A percentile compares a stretch with the other conserved stretches of the same genome.
Conservation (phyloP, 2,329 filamentous ascomycete genomes). For the Colletotrichum sp. region DNA sequence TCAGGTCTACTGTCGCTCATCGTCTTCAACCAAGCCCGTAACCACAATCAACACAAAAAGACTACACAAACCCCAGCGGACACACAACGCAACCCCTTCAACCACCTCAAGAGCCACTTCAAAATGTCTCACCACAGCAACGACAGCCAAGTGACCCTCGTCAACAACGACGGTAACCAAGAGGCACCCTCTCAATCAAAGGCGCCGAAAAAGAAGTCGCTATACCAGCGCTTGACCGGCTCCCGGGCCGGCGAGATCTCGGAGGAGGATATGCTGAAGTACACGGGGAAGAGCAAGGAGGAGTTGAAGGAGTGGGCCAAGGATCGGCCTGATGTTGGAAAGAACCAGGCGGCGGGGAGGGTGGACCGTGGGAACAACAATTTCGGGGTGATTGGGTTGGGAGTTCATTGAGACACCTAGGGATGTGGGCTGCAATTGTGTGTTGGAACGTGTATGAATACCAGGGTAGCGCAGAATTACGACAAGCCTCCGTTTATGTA, state of each 20-base stretch:
- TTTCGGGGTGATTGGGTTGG: constrained; percentile 28
- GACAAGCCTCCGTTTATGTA: neutral
- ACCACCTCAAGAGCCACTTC: neutral
- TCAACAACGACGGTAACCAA: neutral
- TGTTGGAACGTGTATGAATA: neutral
- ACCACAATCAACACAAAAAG: neutral
- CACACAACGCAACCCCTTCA: neutral
- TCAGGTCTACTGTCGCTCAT: neutral
- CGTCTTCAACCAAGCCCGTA: neutral
- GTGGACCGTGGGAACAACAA: constrained; percentile 29
- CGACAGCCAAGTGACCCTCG: neutral
- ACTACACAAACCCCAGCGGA: neutral
- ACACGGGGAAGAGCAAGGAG: constrained; percentile 40
- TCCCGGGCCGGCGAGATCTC: constrained; percentile 35
- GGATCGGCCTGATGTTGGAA: constrained; percentile 41
- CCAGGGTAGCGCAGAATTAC: neutral
- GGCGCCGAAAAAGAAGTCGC: constrained; percentile 27
- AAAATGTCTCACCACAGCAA: neutral
- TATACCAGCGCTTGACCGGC: constrained; percentile 34
- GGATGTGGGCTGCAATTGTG: constrained; percentile 36
- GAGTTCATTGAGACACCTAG: constrained; percentile 32
- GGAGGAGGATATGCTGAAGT: constrained; percentile 44
- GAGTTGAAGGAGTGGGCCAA: constrained; percentile 40
- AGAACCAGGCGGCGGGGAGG: constrained; percentile 41
- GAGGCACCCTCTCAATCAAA: neutral